Conservation (phyloP, 306 rosid species). For the Quercus engelmannii region DNA sequence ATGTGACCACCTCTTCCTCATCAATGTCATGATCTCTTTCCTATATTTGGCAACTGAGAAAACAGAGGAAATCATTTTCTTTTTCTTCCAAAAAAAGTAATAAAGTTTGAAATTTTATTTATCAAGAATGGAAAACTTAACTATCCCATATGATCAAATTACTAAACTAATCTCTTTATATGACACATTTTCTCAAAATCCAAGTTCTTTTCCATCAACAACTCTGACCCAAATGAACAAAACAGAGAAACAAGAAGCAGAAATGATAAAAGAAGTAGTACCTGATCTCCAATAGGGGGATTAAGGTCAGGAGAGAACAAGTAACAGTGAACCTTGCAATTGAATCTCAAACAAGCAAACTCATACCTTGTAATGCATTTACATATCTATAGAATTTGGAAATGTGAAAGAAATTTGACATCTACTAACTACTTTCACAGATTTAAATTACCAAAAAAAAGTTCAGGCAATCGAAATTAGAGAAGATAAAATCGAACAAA, state of each 20-base stretch:
- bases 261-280: background rate
- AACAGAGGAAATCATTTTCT: background rate
- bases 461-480: too few species aligned
- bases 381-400: too few species aligned
- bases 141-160: background rate
- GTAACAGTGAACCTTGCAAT: slow-evolving; percentile 25
- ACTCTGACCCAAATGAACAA: background rate
- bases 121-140: background rate
- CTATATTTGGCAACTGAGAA: background rate
- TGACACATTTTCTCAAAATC: background rate
- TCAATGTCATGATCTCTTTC: background rate
- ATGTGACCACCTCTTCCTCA: background rate
- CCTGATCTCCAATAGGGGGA: slow-evolving; percentile 49
- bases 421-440: too few species aligned
- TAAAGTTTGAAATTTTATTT: background rate
- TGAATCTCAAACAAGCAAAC: too few species aligned
- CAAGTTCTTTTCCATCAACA: background rate
- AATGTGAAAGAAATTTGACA: too few species aligned
- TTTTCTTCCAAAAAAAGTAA: background rate
- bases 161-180: background rate
- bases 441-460: too few species aligned
- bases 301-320: slow-evolving; percentile 54
- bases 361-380: too few species aligned
- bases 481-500: too few species aligned
- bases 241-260: background rate